Conservation (phyloP, 495 filamentous ascomycete genomes). For the Neurospora intermedia region DNA sequence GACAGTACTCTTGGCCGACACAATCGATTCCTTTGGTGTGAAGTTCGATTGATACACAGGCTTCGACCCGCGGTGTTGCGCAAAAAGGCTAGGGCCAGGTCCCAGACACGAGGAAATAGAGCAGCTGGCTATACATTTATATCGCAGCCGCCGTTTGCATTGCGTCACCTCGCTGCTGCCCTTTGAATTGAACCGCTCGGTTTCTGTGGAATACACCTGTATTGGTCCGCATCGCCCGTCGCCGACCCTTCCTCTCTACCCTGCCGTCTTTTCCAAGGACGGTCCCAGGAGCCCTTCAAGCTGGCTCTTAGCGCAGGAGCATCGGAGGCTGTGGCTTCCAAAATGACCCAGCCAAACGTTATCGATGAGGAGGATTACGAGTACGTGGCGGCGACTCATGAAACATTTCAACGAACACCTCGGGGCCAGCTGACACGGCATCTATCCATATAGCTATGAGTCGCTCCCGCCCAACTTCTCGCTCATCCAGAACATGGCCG, state of each 20-base stretch:
- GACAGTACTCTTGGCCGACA: not conserved
- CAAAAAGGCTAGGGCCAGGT: not conserved
- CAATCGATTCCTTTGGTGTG: not conserved
- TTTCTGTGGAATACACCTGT: not conserved
- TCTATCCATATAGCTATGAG: slow-evolving; percentile 38
- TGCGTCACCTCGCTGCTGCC: too few relatives aligned
- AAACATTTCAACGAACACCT: not conserved
- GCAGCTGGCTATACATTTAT: not conserved
- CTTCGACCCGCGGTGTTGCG: not conserved
- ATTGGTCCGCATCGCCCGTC: not conserved
- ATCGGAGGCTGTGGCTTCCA: slow-evolving; percentile 43
- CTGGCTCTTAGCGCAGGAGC: slow-evolving; percentile 47
- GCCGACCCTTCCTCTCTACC: not conserved
- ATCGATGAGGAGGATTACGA: slow-evolving; percentile 47
- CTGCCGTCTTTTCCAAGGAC: slow-evolving; percentile 2
- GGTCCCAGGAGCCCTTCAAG: slow-evolving; percentile 21
- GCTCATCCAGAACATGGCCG: slow-evolving; percentile 67
- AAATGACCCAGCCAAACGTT: slow-evolving; percentile 46
- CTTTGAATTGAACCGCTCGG: not conserved
- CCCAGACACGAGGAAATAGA: not conserved
- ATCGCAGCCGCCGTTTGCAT: not conserved
- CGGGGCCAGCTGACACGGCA: slow-evolving; percentile 2
- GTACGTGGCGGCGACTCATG: slow-evolving; percentile 25
- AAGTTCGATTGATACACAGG: not conserved
- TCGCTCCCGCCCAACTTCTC: slow-evolving; percentile 50